phyloP scores from a whole-genome alignment of 768 basidiomycete genomes.

The Roridomyces roridus region DNA sequence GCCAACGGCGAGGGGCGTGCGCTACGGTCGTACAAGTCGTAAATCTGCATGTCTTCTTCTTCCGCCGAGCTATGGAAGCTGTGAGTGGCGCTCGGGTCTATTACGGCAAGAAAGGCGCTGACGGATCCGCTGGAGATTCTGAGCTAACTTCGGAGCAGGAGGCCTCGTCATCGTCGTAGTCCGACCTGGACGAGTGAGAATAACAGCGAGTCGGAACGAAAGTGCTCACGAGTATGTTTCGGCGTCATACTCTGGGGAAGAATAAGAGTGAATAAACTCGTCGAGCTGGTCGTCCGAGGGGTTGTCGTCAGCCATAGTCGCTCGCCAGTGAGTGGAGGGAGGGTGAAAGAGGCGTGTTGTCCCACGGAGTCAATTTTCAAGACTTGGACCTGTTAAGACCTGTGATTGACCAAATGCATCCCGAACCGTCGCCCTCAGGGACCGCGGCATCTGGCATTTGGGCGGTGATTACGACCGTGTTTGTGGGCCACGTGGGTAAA shows the following conservation, averaged over 20 bases:
- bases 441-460: slow-evolving; percentile 23
- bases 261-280: slow-evolving; percentile 27
- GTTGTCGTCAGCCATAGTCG: slow-evolving; percentile 18
- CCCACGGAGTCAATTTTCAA: slow-evolving; percentile 25
- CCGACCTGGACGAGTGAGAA: slow-evolving; percentile 7
- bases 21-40: slow-evolving; percentile 34
- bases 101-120: slow-evolving; percentile 1
- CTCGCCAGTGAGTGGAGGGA: neutral
- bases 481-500: neutral
- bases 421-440: slow-evolving; percentile 16
- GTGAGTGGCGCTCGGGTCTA: slow-evolving; percentile 2
- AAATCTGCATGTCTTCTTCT: slow-evolving; percentile 35
- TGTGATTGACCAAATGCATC: slow-evolving; percentile 24
- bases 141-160: slow-evolving; percentile 22
- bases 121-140: slow-evolving; percentile 20
- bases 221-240: slow-evolving; percentile 8
- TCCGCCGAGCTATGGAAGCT: slow-evolving; percentile 23
- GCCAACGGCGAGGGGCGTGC: slow-evolving; percentile 28
- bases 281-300: slow-evolving; percentile 22
- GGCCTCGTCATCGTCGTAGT: slow-evolving; percentile 12
- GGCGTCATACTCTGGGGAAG: slow-evolving; percentile 14
- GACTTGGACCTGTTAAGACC: slow-evolving; percentile 23
- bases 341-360: slow-evolving; percentile 21
- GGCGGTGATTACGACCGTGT: slow-evolving; percentile 24
- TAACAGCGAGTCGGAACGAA: neutral